Percentiles rank a stretch among this genome's conserved stretches.
phyloP scores from a whole-genome alignment of 768 basidiomycete species.

The Collybia nuda region DNA sequence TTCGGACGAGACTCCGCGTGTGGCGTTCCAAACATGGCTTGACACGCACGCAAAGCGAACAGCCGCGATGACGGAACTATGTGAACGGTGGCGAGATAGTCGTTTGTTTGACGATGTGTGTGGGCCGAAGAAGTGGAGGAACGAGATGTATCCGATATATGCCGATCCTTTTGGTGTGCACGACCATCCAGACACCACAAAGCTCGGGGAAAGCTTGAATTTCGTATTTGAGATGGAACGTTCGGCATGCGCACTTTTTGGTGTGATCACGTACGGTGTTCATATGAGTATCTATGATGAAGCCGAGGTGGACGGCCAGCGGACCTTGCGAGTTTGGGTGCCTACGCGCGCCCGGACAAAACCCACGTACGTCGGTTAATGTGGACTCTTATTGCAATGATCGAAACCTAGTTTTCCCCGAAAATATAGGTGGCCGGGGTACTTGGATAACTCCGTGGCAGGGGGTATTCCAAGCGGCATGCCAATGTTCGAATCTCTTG shows the following conservation, averaged over 20 bases:
- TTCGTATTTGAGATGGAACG: slow-evolving; percentile 90
- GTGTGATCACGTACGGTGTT: slow-evolving; percentile 88
- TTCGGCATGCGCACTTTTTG: slow-evolving; percentile 85
- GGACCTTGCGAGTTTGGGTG: slow-evolving; percentile 72
- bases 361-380: slow-evolving; percentile 63
- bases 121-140: slow-evolving; percentile 79
- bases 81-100: slow-evolving; percentile 73
- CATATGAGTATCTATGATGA: slow-evolving; percentile 81
- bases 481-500: slow-evolving; percentile 65
- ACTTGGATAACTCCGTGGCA: slow-evolving; percentile 87
- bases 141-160: slow-evolving; percentile 82
- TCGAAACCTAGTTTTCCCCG: neutral
- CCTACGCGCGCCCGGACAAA: slow-evolving; percentile 86
- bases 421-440: slow-evolving; percentile 70
- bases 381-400: neutral
- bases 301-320: slow-evolving; percentile 28
- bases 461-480: slow-evolving; percentile 89
- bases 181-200: slow-evolving; percentile 40
- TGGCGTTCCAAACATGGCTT: slow-evolving; percentile 53
- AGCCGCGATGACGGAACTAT: slow-evolving; percentile 60
- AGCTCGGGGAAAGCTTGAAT: slow-evolving; percentile 41
- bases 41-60: slow-evolving; percentile 62
- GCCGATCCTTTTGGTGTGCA: slow-evolving; percentile 63
- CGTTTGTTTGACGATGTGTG: slow-evolving; percentile 64
- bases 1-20: slow-evolving; percentile 20